Percentiles rank a stretch among this genome's conserved stretches.
Conservation (phyloP, 2,329 filamentous ascomycete genomes). For the Aspergillus flavus region DNA sequence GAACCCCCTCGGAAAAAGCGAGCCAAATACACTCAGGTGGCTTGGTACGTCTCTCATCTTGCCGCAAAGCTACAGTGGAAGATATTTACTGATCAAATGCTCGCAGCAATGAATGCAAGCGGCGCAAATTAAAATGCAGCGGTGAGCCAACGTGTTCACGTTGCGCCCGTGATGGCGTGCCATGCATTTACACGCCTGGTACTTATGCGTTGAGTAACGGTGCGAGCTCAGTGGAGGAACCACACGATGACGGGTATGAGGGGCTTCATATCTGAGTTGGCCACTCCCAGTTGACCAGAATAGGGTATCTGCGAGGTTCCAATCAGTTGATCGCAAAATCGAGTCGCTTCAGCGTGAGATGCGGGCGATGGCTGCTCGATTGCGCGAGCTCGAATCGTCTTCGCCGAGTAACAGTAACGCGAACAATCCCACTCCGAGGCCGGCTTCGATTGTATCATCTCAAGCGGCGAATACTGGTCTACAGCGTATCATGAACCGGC, state of each 20-base stretch:
- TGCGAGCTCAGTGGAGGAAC: constrained; percentile 1
- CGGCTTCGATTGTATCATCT: constrained; percentile 16
- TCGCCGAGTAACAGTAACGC: constrained; percentile 14
- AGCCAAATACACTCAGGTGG: constrained; percentile 39
- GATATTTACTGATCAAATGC: not conserved
- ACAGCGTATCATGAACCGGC: constrained; percentile 35
- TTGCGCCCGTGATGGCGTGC: constrained; percentile 62
- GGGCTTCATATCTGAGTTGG: not conserved
- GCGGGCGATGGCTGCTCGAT: constrained; percentile 31
- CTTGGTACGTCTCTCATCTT: constrained; percentile 29
- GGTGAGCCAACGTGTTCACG: constrained; percentile 68
- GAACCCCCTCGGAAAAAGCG: constrained; percentile 30
- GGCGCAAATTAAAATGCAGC: constrained; percentile 76
- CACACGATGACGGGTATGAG: constrained; percentile 24
- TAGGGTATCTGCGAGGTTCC: constrained; percentile 25
- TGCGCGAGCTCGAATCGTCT: constrained; percentile 31
- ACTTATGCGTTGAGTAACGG: constrained; percentile 42
- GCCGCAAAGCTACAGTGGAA: not conserved
- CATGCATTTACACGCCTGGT: constrained; percentile 68
- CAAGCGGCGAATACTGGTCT: constrained; percentile 19
- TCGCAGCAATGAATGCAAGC: constrained; percentile 69
- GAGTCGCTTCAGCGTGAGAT: constrained; percentile 33
- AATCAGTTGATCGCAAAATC: constrained; percentile 31
- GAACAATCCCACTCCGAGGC: constrained; percentile 6
- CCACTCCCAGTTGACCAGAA: not conserved